Base-by-base conservation (phyloP, 1,284 basidiomycete genomes). In the Heterobasidion irregulare region DNA sequence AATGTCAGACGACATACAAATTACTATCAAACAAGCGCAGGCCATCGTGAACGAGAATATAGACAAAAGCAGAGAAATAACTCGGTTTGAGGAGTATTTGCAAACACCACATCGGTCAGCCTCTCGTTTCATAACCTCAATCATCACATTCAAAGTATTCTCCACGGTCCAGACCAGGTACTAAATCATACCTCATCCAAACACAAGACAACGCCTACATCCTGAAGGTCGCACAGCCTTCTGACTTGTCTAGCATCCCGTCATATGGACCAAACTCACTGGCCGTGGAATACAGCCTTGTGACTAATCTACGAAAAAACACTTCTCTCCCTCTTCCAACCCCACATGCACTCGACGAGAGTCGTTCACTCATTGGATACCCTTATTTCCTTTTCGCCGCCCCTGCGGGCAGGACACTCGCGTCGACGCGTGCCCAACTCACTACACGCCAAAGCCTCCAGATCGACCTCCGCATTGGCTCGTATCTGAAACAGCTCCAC, bases 401-500 rank as follows among this genome's bases (percentile, higher is more conserved):
- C 33, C 66, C 66, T 2, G 50, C 32, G 32, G 66, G 65, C n/a
- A 54, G 64, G 19, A 61, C 70, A 3, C 64, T 76, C 51, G 63
- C 74, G 1, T 61, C 62, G 18, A 63, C 67, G 15, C 77, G 77
- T 18, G 61, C 64, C 12, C 62, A 65, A 1, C 72, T 87, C 45
- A 70, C 74, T 2, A 62, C 68, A 0, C 59, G 70, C 32, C 75
- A 82, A 47, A 64, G 65, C 2, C 65, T 75, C 7, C 66, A 74
- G n/a, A 63, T 86, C 56, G 82, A 87, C 57, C 71, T 84, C 15
- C 70, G 74, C 52, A 67, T 86, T 1, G 86, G 86, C 8, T 66
- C 73, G 34, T 72, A 78, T 62, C 74, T 88, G 41, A 76, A 76
- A 12, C 72, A 79, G 56, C 69, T 87, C n/a, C 86, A 89, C 63